Base-by-base conservation (phyloP, 177 flowering plant genomes). In the Vitis hybrid region DNA sequence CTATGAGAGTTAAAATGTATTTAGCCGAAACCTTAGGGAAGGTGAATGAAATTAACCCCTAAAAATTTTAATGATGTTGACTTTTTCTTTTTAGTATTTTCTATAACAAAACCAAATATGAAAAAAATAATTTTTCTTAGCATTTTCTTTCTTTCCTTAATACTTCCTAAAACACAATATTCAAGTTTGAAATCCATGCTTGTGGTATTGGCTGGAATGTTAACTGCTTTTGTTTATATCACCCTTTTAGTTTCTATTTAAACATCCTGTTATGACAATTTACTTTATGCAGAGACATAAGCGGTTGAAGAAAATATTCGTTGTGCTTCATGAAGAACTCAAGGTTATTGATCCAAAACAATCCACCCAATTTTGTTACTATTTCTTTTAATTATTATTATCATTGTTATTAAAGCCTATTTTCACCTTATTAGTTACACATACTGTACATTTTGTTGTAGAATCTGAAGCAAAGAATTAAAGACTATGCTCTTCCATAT, bases 281-380 rank as follows among this genome's bases (percentile, higher is more conserved):
- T 22, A 20, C 55, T 22, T 2, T n/a, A 68, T 86, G 86, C 94
- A 95, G 98, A 87, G 78, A 75, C 94, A 90, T 73, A 88, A 84
- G 71, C 82, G 85, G 71, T 72, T 88, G 77, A 95, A 92, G 82
- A 90, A 89, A 76, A 81, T 95, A 66, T 95, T 92, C 65, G 49
- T 86, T 54, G 90, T 91, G 81, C 90, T 95, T 73, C 95, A 95
- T 71, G 86, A 91, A 77, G 98, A 95, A 79, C 79, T 95, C 72
- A 75, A 83, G 94, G 98, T 95, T 33, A 61, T 58, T 47, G 47
- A 3, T 53, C 51, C 19, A n/a, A 56, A 54, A 24, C n/a, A 49
- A 65, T 13, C 64, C 11, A 10, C 11, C 14, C 18, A 4, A 1
- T 31, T 56, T 28, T 64, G 1, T 8, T 47, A 49, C 51, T 15